phyloP scores from a whole-genome alignment of 345 rosid genomes.

The Heritiera fomes region DNA sequence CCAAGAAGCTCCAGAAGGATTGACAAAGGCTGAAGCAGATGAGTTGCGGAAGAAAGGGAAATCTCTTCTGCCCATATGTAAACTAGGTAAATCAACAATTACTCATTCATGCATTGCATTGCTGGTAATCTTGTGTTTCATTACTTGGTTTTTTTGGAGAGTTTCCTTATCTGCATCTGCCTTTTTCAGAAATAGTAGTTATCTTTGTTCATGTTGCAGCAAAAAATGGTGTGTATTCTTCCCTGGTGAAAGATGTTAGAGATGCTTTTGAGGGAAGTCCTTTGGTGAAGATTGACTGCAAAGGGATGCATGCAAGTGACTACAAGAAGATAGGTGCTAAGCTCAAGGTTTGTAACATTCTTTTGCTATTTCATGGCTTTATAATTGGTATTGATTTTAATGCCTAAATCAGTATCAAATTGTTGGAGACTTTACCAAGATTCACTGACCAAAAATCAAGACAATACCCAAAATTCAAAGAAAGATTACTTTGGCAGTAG shows the following conservation, averaged over 20 bases:
- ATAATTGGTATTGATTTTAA: not conserved
- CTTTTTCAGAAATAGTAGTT: not conserved
- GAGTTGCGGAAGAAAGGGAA: slow-evolving; percentile 65
- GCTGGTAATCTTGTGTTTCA: slow-evolving; percentile 8
- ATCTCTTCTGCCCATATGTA: slow-evolving; percentile 76
- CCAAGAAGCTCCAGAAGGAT: slow-evolving; percentile 85
- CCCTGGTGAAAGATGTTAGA: slow-evolving; percentile 75
- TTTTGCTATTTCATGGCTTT: slow-evolving; percentile 2
- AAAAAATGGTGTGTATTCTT: slow-evolving; percentile 80
- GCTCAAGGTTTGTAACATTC: slow-evolving; percentile 60
- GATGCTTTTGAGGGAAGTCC: slow-evolving; percentile 85
- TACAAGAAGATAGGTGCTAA: slow-evolving; percentile 94
- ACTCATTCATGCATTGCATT: not conserved
- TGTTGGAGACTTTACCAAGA: not conserved
- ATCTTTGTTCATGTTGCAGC: slow-evolving; percentile 47
- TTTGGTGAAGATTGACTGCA: slow-evolving; percentile 80
- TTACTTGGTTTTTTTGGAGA: slow-evolving; percentile 6
- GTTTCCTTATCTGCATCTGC: not conserved
- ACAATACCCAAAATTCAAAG: not conserved
- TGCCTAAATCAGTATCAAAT: not conserved
- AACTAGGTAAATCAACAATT: slow-evolving; percentile 54
- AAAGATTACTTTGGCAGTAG: not conserved
- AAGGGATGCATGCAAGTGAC: slow-evolving; percentile 78
- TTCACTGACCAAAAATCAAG: not conserved
- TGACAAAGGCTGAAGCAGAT: slow-evolving; percentile 73